Percentiles rank a stretch among this genome's conserved stretches.
These are phyloP conservation scores for Ogataea saltuana DNA, from an alignment of 805 yeast species.

Conservation along the genomic window DNA sequence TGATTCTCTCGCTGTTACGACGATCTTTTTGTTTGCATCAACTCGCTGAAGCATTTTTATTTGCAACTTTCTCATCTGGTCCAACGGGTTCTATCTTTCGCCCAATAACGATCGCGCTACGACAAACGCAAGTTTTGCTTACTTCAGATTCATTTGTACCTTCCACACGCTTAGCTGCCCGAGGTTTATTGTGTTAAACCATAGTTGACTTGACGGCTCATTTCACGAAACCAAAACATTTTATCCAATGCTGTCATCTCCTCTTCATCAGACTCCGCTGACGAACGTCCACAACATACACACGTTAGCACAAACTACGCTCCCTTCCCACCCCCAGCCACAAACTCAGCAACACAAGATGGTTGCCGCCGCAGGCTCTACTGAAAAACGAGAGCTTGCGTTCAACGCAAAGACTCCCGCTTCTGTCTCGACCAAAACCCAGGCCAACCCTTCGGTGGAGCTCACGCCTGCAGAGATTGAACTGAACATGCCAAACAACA, in stretches of 20 bases:
- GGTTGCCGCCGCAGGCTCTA: neutral
- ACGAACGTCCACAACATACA: constrained; percentile 20
- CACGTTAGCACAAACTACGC: constrained; percentile 14
- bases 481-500: constrained; percentile 16
- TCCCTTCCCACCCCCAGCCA: constrained; percentile 5
- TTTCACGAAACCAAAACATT: neutral
- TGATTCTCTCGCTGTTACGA: neutral
- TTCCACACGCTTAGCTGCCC: no score
- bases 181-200: no score
- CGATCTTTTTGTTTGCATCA: neutral
- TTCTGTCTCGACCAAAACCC: constrained; percentile 3
- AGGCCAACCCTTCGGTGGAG: constrained; percentile 7
- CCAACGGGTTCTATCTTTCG: no score
- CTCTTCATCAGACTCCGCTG: constrained; percentile 22
- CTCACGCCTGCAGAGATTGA: constrained; percentile 21
- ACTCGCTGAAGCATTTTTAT: neutral
- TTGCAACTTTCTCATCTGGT: no score
- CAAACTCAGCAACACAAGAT: constrained; percentile 3
- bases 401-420: neutral
- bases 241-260: constrained; percentile 24
- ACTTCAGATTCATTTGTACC: no score
- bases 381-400: constrained; percentile 1
- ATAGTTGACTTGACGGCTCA: no score
- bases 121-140: no score
- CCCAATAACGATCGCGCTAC: no score